Percentiles rank a stretch among this genome's conserved stretches.
phyloP scores from a whole-genome alignment of 2,329 filamentous ascomycete genomes.

The Sarocladium strictum region DNA sequence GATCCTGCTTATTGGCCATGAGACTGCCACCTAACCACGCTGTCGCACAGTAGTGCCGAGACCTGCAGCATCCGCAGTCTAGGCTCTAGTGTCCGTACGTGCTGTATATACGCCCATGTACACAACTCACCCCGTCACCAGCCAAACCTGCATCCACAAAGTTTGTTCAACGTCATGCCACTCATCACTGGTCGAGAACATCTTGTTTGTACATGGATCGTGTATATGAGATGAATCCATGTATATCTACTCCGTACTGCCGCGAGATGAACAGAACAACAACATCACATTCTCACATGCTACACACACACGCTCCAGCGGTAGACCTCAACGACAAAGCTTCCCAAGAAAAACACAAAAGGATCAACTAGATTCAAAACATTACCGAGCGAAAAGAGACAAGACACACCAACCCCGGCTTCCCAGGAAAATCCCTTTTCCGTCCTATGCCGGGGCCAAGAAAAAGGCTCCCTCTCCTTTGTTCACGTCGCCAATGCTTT shows the following conservation, averaged over 20 bases:
- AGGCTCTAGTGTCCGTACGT: no score
- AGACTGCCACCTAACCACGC: neutral
- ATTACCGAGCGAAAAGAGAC: conserved; percentile 7
- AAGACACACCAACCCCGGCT: neutral
- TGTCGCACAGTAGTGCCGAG: neutral
- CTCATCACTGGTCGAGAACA: neutral
- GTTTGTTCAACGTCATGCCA: neutral
- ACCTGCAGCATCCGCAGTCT: conserved; percentile 1
- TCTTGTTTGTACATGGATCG: neutral
- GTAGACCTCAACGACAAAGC: neutral
- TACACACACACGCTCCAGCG: neutral
- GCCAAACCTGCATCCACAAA: neutral
- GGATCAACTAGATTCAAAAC: conserved; percentile 9
- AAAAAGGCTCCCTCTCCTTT: neutral
- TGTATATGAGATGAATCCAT: neutral
- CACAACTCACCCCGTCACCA: no score
- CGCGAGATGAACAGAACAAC: neutral
- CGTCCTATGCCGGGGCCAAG: neutral
- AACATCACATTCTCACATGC: conserved; percentile 1
- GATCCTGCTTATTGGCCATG: neutral
- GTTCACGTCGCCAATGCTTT: neutral
- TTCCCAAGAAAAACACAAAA: conserved; percentile 1
- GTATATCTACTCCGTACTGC: neutral
- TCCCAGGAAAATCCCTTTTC: neutral
- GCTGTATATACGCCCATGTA: no score